Percentiles rank a stretch among this genome's conserved stretches.
These are phyloP conservation scores for Suhomyces kilbournensis DNA, from an alignment of 805 yeast genomes.

Conservation along the genomic window DNA sequence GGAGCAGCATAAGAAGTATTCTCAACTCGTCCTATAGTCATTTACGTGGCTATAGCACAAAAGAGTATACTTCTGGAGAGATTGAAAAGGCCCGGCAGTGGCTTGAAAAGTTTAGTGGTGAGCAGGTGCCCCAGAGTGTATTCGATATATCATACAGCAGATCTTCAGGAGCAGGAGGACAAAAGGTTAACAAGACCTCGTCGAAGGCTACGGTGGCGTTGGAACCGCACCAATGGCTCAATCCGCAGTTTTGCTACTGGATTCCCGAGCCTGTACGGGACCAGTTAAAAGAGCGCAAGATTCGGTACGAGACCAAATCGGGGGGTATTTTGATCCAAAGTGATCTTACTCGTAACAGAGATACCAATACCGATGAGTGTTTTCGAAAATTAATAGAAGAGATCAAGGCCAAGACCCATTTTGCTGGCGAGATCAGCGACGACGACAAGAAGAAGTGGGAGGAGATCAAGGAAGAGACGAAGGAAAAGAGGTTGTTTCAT, in stretches of 20 bases:
- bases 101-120: conserved; percentile 31
- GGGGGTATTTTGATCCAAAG: conserved; percentile 60
- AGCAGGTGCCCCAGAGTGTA: conserved; percentile 41
- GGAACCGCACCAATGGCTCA: conserved; percentile 40
- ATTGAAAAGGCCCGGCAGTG: conserved; percentile 38
- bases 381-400: conserved; percentile 55
- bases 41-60: neutral
- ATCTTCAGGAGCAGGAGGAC: conserved; percentile 87
- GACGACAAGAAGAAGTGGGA: conserved; percentile 54
- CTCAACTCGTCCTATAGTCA: neutral
- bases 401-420: conserved; percentile 44
- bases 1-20: neutral
- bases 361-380: conserved; percentile 56
- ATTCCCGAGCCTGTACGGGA: conserved; percentile 51
- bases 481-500: conserved; percentile 30
- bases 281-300: conserved; percentile 37
- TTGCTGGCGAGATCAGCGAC: conserved; percentile 47
- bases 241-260: conserved; percentile 47
- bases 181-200: conserved; percentile 72
- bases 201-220: conserved; percentile 64
- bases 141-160: conserved; percentile 51
- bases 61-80: conserved; percentile 18
- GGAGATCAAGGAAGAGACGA: conserved; percentile 26
- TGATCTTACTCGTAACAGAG: conserved; percentile 58
- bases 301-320: conserved; percentile 53